These are phyloP conservation scores for Scolecobasidium constrictum DNA, from an alignment of 2,329 filamentous ascomycete genomes.

Conservation along the genomic window DNA sequence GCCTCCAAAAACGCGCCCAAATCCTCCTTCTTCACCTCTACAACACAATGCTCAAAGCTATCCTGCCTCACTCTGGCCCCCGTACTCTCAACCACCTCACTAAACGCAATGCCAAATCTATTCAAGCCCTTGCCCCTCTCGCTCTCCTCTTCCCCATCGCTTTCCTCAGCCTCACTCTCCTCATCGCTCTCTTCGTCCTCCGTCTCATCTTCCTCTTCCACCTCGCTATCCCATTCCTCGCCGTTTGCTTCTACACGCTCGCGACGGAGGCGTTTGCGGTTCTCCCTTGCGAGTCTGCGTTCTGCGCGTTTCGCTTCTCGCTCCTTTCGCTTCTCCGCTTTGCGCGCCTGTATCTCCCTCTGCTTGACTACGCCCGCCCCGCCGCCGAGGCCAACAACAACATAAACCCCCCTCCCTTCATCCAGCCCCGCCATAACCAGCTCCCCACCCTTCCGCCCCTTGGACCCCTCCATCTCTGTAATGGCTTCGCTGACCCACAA, in stretches of 20 bases:
- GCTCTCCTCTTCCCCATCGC: constrained; percentile 43
- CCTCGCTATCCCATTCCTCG: constrained; percentile 49
- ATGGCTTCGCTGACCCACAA: constrained; percentile 92
- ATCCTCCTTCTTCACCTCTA: constrained; percentile 96
- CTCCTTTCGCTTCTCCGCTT: constrained; percentile 51
- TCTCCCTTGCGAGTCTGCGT: constrained; percentile 51
- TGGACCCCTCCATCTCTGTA: constrained; percentile 66
- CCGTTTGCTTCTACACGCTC: constrained; percentile 36
- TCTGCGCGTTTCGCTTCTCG: constrained; percentile 34
- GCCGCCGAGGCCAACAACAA: constrained; percentile 86
- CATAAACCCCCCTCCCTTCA: constrained; percentile 75
- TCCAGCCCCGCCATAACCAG: constrained; percentile 86
- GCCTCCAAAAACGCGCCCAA: constrained; percentile 81
- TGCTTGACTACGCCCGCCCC: constrained; percentile 63
- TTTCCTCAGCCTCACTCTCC: constrained; percentile 35
- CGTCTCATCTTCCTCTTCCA: constrained; percentile 36
- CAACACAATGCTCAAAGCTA: constrained; percentile 93
- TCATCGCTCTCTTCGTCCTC: constrained; percentile 39
- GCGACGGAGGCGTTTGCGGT: constrained; percentile 43
- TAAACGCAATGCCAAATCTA: constrained; percentile 88
- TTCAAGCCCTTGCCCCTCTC: constrained; percentile 66
- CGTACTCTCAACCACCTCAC: constrained; percentile 87
- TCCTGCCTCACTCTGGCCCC: constrained; percentile 84
- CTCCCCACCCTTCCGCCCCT: constrained; percentile 49
- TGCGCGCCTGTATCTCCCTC: constrained; percentile 52